Evolutionary conservation across 2,329 filamentous ascomycete genomes (phyloP), one percentile per base, ranked within the genome.

Genomic region (Fusarium continuum): DNA sequence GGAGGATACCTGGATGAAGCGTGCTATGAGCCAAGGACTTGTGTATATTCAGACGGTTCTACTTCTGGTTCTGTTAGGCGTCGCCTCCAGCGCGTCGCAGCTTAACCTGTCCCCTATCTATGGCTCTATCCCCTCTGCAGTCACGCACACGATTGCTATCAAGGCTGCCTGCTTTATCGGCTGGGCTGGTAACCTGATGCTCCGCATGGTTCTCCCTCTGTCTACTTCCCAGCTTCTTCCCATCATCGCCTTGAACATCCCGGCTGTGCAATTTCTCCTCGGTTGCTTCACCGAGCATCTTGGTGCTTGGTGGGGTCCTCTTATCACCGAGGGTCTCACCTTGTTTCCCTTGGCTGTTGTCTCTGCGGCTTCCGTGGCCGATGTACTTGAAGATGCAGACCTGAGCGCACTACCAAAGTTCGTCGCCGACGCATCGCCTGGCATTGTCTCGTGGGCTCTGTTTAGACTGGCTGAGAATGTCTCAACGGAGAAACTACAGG

Each of bases 31-130:
- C 14, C 81, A 84, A 61, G 65, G 69, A 25, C 63, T 74, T 43
- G 64, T 82, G 55, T 82, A 83, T 58, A 68, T 75, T 28, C 64
- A 67, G 59, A 66, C 68, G 9, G 38, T 67, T 23, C 38, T 72
- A 26, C 64, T 78, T 16, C 65, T 79, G 10, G 56, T 48, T 29
- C 63, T 78, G 26, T 66, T 77, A 38, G 91, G 88, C 38, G 73
- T 88, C 35, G 87, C 85, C 58, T 88, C 90, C 40, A 87, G 88
- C 61, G 85, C 90, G 55, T 94, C 91, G 1, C 87, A 92, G 72
- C 82, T 93, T 61, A 88, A 86, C 32, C 82, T 98, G 28, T 91
- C 92, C 17, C 95, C 95, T 3, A 90, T 96, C 10, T 98, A 96
- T 76, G 95, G 95, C 47, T 88, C 89, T 14, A 91, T 96, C 31